Conservation (phyloP, 176 grass and related monocot genomes). For the Rhynchospora tenuis region DNA sequence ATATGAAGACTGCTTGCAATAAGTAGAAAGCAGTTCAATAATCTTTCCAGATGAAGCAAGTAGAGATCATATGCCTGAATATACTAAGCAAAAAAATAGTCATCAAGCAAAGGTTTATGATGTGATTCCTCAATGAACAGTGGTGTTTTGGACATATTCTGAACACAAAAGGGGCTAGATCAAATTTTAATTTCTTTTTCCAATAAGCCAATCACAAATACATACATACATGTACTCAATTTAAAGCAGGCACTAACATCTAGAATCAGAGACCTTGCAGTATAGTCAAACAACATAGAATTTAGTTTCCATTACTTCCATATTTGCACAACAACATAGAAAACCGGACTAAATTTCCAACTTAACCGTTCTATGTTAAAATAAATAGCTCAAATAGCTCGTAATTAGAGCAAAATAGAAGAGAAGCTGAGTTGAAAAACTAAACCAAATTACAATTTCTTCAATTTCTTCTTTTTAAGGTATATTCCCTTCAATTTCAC, state of each 20-base stretch:
- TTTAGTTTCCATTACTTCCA: neutral
- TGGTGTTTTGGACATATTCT: neutral
- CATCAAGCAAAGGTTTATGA: neutral
- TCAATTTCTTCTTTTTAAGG: too few species aligned
- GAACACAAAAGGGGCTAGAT: neutral
- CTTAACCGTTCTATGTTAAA: neutral
- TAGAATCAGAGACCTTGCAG: neutral
- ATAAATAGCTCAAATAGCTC: neutral
- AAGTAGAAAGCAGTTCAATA: neutral
- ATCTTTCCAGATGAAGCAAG: neutral
- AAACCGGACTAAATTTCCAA: neutral
- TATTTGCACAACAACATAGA: neutral
- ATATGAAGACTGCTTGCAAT: neutral
- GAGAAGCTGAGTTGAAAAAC: neutral
- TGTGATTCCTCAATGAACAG: neutral
- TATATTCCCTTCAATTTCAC: neutral
- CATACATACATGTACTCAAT: neutral
- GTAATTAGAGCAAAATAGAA: neutral
- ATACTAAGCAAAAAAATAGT: neutral
- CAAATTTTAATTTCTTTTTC: neutral
- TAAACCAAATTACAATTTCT: neutral
- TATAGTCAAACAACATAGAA: neutral
- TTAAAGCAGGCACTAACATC: neutral
- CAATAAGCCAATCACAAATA: neutral
- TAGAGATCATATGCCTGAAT: neutral